Evolutionary conservation across 345 rosid genomes (phyloP).

Genomic region (Cardamine chenopodiifolia): DNA sequence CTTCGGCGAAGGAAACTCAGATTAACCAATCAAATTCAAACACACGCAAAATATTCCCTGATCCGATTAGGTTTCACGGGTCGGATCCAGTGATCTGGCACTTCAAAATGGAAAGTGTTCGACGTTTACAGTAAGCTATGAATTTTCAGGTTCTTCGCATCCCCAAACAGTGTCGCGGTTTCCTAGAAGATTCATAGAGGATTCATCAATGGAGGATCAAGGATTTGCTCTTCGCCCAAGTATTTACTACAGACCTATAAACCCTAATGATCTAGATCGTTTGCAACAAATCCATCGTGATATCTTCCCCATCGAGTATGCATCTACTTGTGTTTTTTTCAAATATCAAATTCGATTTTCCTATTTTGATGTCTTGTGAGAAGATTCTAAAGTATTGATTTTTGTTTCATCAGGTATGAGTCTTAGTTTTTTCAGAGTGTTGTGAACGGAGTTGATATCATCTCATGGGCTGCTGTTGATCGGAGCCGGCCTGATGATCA

Average conservation of each 20-base stretch:
- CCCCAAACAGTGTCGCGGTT: not conserved
- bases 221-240: conserved; percentile 50
- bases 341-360: not conserved
- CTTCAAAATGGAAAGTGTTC: too few relatives aligned
- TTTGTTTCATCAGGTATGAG: conserved; percentile 60
- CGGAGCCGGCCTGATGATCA: conserved; percentile 60
- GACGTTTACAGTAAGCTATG: too few relatives aligned
- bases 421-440: conserved; percentile 78
- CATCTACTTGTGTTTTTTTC: not conserved
- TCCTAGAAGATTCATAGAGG: conserved; percentile 46
- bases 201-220: conserved; percentile 51
- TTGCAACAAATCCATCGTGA: conserved; percentile 69
- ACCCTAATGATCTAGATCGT: conserved; percentile 62
- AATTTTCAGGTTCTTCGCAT: too few relatives aligned
- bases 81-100: conserved; percentile 31
- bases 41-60: not conserved
- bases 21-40: conserved; percentile 26
- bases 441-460: conserved; percentile 67
- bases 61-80: conserved; percentile 5
- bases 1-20: not conserved
- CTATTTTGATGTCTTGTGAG: not conserved
- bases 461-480: conserved; percentile 94
- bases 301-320: conserved; percentile 75
- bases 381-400: conserved; percentile 5
- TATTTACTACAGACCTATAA: conserved; percentile 65